phyloP scores from a whole-genome alignment of 345 rosid genomes.

The Isatis tinctoria region DNA sequence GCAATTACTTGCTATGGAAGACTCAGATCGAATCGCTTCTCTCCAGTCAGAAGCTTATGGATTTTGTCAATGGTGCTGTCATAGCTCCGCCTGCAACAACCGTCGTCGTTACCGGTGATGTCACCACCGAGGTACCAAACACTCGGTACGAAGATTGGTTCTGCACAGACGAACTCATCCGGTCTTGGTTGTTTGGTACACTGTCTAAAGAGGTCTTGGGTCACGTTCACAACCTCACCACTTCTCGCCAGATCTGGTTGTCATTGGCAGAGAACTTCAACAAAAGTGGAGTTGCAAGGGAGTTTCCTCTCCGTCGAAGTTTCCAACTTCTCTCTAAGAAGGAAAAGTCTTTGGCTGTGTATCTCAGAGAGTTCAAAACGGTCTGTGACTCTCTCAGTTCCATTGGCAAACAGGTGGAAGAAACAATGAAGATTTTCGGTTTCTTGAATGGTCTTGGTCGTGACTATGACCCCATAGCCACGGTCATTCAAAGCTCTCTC shows the following conservation, averaged over 20 bases:
- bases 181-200: background rate
- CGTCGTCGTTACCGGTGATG: conserved; percentile 18
- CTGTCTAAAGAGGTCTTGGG: background rate
- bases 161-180: background rate
- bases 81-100: too few species aligned
- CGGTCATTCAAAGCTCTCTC: background rate
- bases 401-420: background rate
- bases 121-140: too few species aligned
- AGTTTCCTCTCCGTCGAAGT: background rate
- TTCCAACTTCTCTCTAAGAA: background rate
- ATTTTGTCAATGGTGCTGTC: too few species aligned
- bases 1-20: too few species aligned
- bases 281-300: background rate
- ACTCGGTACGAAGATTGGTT: background rate
- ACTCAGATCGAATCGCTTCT: too few species aligned
- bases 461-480: background rate
- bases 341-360: background rate
- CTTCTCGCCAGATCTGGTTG: background rate
- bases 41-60: too few species aligned
- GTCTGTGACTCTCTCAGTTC: background rate
- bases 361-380: background rate
- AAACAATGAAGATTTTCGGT: background rate
- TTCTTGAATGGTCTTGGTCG: background rate
- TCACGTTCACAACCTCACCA: background rate
- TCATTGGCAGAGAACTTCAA: background rate